A percentile compares a stretch with the other conserved stretches of the same genome.
phyloP scores from a whole-genome alignment of 73 alveolate genomes.

The Stentor roeselii region DNA sequence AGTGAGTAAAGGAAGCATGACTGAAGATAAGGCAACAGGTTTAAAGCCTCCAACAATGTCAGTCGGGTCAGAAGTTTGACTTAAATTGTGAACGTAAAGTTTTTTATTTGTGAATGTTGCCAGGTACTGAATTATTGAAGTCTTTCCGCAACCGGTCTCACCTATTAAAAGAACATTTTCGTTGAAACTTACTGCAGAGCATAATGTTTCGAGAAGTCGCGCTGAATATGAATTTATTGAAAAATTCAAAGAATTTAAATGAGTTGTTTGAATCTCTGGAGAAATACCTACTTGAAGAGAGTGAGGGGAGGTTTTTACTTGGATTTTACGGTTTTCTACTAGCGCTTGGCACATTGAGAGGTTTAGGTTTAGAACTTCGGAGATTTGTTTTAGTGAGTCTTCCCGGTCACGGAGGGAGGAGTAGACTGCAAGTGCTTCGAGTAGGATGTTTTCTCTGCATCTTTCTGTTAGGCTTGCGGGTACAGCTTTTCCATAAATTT shows the following conservation, averaged over 20 bases:
- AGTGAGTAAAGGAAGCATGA: slow-evolving; percentile 28
- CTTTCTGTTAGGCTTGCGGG: background rate
- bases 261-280: background rate
- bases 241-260: background rate
- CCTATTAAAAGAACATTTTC: slow-evolving; percentile 92
- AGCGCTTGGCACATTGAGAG: background rate
- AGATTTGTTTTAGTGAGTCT: background rate
- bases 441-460: background rate
- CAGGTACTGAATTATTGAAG: slow-evolving; percentile 85
- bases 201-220: slow-evolving; percentile 60
- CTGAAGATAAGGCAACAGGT: slow-evolving; percentile 73
- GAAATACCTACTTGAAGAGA: background rate
- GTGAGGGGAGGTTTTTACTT: background rate
- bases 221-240: slow-evolving; percentile 32
- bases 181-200: slow-evolving; percentile 53
- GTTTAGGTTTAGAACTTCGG: background rate
- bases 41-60: slow-evolving; percentile 98
- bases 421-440: background rate
- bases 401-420: background rate
- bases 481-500: background rate
- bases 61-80: slow-evolving; percentile 91
- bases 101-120: slow-evolving; percentile 78
- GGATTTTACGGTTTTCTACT: background rate
- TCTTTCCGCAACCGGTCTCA: slow-evolving; percentile 98
- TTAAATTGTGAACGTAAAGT: slow-evolving; percentile 88